Conservation (phyloP, 495 filamentous ascomycete species). For the Penicillium subrubescens region DNA sequence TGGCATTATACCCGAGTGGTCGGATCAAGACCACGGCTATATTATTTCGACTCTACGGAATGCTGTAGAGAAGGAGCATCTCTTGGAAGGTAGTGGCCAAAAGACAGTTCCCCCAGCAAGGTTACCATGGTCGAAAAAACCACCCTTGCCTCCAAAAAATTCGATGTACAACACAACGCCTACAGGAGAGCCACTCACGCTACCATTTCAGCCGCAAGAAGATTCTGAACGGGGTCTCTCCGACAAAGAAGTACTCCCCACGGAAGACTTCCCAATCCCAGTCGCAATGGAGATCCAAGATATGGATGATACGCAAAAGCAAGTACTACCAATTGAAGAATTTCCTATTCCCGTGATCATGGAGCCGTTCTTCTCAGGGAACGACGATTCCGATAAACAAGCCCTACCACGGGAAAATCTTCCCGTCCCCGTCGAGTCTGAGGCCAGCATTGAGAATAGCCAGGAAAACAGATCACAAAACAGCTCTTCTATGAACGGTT, state of each 20-base stretch:
- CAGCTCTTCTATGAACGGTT: background rate
- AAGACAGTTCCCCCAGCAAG: background rate
- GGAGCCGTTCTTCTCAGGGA: conserved; percentile 1
- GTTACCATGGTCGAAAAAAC: background rate
- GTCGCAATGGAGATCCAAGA: conserved; percentile 3
- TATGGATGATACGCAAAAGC: conserved; percentile 11
- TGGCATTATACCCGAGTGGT: conserved; percentile 14
- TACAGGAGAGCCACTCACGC: background rate
- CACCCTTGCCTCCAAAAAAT: background rate
- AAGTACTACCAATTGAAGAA: conserved; percentile 8
- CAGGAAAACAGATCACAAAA: background rate
- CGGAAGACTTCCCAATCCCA: conserved; percentile 14
- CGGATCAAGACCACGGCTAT: conserved; percentile 15
- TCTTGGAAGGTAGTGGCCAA: background rate
- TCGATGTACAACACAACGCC: background rate
- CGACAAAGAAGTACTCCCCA: conserved; percentile 3
- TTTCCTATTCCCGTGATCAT: conserved; percentile 9
- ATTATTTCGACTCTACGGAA: conserved; percentile 15
- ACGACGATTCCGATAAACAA: conserved; percentile 2
- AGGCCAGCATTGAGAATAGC: background rate
- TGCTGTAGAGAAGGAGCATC: conserved; percentile 11
- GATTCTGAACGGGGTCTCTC: background rate
- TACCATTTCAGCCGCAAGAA: conserved; percentile 1
- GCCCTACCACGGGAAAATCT: conserved; percentile 3
- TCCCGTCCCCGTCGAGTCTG: background rate